These are phyloP conservation scores for Boletus subparvulus DNA, from an alignment of 768 basidiomycete species.

Conservation along the genomic window DNA sequence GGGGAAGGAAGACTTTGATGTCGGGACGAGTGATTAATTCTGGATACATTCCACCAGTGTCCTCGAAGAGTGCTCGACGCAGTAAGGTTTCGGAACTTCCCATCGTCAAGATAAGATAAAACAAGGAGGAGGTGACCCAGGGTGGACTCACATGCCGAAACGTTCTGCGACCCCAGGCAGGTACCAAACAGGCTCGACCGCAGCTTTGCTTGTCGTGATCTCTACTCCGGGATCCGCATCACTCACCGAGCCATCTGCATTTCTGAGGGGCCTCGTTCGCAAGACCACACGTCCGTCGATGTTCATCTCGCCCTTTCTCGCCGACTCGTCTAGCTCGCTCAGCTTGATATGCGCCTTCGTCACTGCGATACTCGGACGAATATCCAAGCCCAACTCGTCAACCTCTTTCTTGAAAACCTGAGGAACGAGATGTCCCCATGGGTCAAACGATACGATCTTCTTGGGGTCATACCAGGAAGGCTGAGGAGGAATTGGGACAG, in stretches of 20 bases:
- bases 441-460: conserved; percentile 93
- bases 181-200: conserved; percentile 96
- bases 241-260: conserved; percentile 60
- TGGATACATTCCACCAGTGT: conserved; percentile 94
- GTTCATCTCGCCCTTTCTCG: conserved; percentile 64
- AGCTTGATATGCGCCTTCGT: conserved; percentile 95
- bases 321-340: conserved; percentile 84
- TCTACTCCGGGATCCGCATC: conserved; percentile 76
- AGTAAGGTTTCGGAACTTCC: conserved; percentile 77
- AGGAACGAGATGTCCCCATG: conserved; percentile 88
- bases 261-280: conserved; percentile 59
- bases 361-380: conserved; percentile 89
- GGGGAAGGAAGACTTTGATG: conserved; percentile 93
- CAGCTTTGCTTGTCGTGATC: conserved; percentile 86
- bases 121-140: background rate
- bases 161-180: conserved; percentile 90
- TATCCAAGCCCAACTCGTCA: conserved; percentile 70
- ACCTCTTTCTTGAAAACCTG: conserved; percentile 62
- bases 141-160: conserved; percentile 76
- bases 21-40: conserved; percentile 95
- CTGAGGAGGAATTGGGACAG: conserved; percentile 74
- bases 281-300: conserved; percentile 85
- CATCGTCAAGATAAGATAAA: background rate
- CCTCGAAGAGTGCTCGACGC: conserved; percentile 91
- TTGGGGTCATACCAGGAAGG: conserved; percentile 70